Base-by-base conservation (phyloP, 306 rosid genomes). In the Cucurbita moschata region DNA sequence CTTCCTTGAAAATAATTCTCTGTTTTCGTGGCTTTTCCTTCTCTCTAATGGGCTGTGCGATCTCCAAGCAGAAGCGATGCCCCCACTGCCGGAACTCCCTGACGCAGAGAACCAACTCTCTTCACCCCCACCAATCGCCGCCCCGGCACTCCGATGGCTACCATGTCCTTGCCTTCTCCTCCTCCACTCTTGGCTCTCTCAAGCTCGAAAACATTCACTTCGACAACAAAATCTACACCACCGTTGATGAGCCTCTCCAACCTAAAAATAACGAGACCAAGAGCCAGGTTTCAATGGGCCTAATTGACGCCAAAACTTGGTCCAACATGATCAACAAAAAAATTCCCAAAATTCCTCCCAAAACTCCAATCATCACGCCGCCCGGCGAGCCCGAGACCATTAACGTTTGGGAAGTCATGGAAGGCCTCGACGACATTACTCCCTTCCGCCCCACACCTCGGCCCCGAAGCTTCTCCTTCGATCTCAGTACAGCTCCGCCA, bases 361-460 rank as follows among this genome's bases (percentile, higher is more conserved):
- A 51, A 76, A 89, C 89, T 13, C 89, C 96, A 26, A 78, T 61
- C 74, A 77, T 85, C 74, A 87, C 95, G 40, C 91, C 97, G 12
- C 84, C 96, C 1, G 89, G 95, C 9, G 99, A 91, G 79, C 86
- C 90, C 0, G 98, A 94, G 81, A 85, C 81, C 10, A 91, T 94
- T 81, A 84, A 94, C 71, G 78, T 83, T 53, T 91, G 99, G 97
- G 97, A 94, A 76, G 73, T 94, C 8, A 91, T 91, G 99, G 99
- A 87, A 86, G 99, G 99, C 0, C 96, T 94, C 21, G 99, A 94
- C 75, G 99, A 89, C 4, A 62, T 38, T 9, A 87, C 87, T 47
- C 92, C 99, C 46, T 77, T 81, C n/a, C 76, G 90, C 46, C 83
- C 95, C 14, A 88, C 97, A 19, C 64, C 56, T 72, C 92, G 79